These are phyloP conservation scores for Tolypocladium tropicale DNA, from an alignment of 2,329 filamentous ascomycete genomes.

Conservation along the genomic window DNA sequence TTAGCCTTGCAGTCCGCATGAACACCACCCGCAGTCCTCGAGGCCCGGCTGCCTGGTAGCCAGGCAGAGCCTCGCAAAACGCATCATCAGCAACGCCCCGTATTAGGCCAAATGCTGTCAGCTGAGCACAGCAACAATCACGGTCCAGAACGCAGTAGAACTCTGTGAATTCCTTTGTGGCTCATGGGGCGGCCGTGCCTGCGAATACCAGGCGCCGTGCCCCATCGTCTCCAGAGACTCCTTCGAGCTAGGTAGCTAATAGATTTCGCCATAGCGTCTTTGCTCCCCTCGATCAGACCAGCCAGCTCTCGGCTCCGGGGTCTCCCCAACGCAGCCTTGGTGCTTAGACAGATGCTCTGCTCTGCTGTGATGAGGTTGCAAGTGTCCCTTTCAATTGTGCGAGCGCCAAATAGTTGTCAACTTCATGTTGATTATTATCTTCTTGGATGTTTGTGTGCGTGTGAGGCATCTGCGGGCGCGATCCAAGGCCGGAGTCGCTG, in stretches of 20 bases:
- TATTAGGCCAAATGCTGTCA: not conserved
- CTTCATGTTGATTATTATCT: slow-evolving; percentile 4
- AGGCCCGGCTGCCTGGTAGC: not conserved
- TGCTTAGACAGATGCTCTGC: not conserved
- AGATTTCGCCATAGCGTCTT: slow-evolving; percentile 24
- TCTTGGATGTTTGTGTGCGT: not conserved
- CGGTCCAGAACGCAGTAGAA: not conserved
- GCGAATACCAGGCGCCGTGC: not conserved
- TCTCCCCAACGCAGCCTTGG: not conserved
- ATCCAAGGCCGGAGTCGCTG: not conserved
- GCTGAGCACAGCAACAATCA: not conserved
- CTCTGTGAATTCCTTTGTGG: not conserved
- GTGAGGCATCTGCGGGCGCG: not conserved
- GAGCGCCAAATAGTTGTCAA: slow-evolving; percentile 1
- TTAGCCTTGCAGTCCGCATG: not conserved
- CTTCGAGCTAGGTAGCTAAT: slow-evolving; percentile 24
- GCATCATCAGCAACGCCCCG: not conserved
- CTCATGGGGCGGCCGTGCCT: not conserved
- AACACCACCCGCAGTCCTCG: not conserved
- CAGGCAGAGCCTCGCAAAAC: not conserved
- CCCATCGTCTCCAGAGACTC: slow-evolving; percentile 13
- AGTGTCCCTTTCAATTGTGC: not conserved
- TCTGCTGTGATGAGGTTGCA: slow-evolving; percentile 1
- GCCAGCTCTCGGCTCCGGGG: not conserved
- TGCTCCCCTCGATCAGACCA: slow-evolving; percentile 13